Evolutionary conservation across 2,329 filamentous ascomycete genomes (phyloP).

Genomic region (Hypoxylon sp.): DNA sequence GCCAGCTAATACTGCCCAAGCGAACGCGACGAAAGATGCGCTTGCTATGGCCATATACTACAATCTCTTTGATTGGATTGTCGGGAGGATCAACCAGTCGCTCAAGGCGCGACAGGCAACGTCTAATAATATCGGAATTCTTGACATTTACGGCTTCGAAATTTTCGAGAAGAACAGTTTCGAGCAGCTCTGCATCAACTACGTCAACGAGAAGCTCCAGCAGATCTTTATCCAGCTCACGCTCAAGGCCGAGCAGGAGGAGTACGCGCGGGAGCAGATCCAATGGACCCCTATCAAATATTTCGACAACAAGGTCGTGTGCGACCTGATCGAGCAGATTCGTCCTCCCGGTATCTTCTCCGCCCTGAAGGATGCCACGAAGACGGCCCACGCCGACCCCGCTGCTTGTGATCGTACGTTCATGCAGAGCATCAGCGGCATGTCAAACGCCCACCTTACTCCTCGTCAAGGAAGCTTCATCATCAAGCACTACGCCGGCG

Average conservation of each 20-base stretch:
- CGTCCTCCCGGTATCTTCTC: constrained; percentile 93
- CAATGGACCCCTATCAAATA: constrained; percentile 99
- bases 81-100: constrained; percentile 88
- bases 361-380: constrained; percentile 95
- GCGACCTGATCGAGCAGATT: constrained; percentile 92
- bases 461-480: constrained; percentile 95
- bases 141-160: constrained; percentile 99
- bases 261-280: constrained; percentile 95
- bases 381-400: constrained; percentile 96
- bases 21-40: constrained; percentile 85
- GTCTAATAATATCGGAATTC: constrained; percentile 88
- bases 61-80: constrained; percentile 99
- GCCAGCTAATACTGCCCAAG: constrained; percentile 87
- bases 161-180: constrained; percentile 99
- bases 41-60: constrained; percentile 95
- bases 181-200: constrained; percentile 99
- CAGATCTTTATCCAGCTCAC: constrained; percentile 99
- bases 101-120: constrained; percentile 79
- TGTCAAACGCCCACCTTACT: constrained; percentile 90
- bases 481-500: constrained; percentile 98
- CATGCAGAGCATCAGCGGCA: constrained; percentile 88
- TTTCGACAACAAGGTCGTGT: constrained; percentile 99
- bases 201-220: constrained; percentile 98
- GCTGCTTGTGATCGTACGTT: constrained; percentile 95
- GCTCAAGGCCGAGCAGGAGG: constrained; percentile 94